A percentile compares a stretch with the other conserved stretches of the same genome.
These are phyloP conservation scores for Magnaporthiopsis rhizophila DNA, from an alignment of 2,329 filamentous ascomycete genomes.

Conservation along the genomic window DNA sequence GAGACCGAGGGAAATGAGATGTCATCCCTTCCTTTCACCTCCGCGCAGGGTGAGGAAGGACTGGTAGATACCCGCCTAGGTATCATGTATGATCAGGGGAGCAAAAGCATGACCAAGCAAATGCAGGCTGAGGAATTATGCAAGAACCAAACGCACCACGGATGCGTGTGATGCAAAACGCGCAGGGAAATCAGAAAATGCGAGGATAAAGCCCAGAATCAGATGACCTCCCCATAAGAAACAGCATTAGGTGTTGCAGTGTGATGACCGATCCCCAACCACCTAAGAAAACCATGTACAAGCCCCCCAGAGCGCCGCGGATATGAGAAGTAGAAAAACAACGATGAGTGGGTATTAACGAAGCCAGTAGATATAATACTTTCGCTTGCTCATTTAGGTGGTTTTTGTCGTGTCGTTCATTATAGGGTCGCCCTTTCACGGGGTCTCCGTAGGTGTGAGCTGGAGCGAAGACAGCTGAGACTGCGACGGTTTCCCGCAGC, in stretches of 20 bases:
- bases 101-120: not conserved
- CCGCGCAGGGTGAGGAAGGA: not conserved
- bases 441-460: slow-evolving; percentile 34
- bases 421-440: slow-evolving; percentile 11
- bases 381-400: not conserved
- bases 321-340: not conserved
- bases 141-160: not conserved
- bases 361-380: not conserved
- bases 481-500: slow-evolving; percentile 25
- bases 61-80: not conserved
- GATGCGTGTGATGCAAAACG: not conserved
- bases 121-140: not conserved
- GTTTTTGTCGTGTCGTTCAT: not conserved
- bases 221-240: not conserved
- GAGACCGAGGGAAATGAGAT: not conserved
- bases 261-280: not conserved
- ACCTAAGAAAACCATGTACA: not conserved
- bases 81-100: not conserved
- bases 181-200: not conserved
- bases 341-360: not conserved
- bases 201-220: not conserved
- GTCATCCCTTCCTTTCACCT: not conserved
- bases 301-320: not conserved
- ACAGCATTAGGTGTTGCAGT: not conserved
- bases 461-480: slow-evolving; percentile 22